Evolutionary conservation across 106 monocot genomes (phyloP).

Genomic region (Dendrobium officinale): DNA sequence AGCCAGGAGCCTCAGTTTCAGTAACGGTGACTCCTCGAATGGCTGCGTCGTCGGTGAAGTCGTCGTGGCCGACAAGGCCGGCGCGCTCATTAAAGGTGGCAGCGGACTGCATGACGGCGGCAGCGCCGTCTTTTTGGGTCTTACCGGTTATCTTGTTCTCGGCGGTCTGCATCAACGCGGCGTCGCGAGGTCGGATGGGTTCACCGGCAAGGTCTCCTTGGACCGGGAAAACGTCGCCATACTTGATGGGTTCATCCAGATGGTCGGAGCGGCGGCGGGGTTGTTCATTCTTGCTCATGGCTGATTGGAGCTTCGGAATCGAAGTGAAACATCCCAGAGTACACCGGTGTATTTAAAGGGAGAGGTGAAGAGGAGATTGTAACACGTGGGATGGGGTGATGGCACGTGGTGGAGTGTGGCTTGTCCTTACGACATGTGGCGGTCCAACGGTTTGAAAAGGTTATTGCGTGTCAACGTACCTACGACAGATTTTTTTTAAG

Average conservation of each 20-base stretch:
- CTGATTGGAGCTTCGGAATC: background rate
- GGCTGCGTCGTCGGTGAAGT: constrained; percentile 13
- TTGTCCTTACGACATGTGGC: no score
- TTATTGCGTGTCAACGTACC: no score
- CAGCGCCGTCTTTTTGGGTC: constrained; percentile 44
- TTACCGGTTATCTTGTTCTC: constrained; percentile 40
- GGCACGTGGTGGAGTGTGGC: no score
- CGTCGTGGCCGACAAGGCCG: constrained; percentile 32
- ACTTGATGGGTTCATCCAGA: constrained; percentile 30
- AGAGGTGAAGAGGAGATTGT: no score
- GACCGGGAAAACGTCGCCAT: constrained; percentile 66
- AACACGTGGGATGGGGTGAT: no score
- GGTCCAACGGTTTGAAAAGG: no score
- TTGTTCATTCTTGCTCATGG: constrained; percentile 37
- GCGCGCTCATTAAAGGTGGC: constrained; percentile 32
- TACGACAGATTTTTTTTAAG: no score
- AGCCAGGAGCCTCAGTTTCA: constrained; percentile 29
- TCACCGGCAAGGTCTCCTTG: constrained; percentile 44
- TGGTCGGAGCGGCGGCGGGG: constrained; percentile 11
- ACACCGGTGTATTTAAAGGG: no score
- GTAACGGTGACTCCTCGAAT: constrained; percentile 40
- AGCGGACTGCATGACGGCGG: constrained; percentile 67
- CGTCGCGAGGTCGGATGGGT: constrained; percentile 41
- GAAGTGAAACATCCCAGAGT: no score
- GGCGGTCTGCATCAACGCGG: constrained; percentile 62